These are phyloP conservation scores for Barbarea vulgaris DNA, from an alignment of 345 rosid genomes.

Conservation along the genomic window DNA sequence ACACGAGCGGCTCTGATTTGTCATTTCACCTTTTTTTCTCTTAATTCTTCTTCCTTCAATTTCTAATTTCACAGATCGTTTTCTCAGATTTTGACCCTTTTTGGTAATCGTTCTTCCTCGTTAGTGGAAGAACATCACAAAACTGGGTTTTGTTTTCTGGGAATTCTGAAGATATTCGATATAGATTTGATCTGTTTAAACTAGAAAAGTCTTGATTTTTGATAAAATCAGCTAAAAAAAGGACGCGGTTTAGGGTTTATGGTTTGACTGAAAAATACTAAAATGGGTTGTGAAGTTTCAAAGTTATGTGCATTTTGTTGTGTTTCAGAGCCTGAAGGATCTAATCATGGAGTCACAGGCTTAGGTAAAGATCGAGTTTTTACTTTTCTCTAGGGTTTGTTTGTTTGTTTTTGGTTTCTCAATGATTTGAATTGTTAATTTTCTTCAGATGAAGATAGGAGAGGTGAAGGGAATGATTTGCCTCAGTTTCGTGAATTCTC, in stretches of 20 bases:
- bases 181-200: conserved; percentile 24
- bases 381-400: background rate
- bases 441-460: conserved; percentile 58
- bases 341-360: conserved; percentile 61
- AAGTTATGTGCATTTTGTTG: conserved; percentile 66
- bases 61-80: background rate
- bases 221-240: background rate
- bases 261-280: conserved; percentile 31
- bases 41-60: background rate
- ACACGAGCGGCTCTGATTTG: conserved; percentile 38
- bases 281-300: conserved; percentile 63
- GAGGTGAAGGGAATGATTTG: conserved; percentile 47
- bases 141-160: conserved; percentile 6
- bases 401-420: background rate
- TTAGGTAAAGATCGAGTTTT: conserved; percentile 47
- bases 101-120: background rate
- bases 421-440: background rate
- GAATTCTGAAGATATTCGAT: background rate
- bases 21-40: background rate
- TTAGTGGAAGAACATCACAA: conserved; percentile 12
- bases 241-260: conserved; percentile 34
- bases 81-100: conserved; percentile 28
- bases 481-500: conserved; percentile 77
- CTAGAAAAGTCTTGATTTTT: conserved; percentile 20
- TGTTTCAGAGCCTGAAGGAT: conserved; percentile 60